A percentile compares a stretch with the other conserved stretches of the same genome.
Conservation (phyloP, 2,329 filamentous ascomycete genomes). For the Stachybotrys echinatus region DNA sequence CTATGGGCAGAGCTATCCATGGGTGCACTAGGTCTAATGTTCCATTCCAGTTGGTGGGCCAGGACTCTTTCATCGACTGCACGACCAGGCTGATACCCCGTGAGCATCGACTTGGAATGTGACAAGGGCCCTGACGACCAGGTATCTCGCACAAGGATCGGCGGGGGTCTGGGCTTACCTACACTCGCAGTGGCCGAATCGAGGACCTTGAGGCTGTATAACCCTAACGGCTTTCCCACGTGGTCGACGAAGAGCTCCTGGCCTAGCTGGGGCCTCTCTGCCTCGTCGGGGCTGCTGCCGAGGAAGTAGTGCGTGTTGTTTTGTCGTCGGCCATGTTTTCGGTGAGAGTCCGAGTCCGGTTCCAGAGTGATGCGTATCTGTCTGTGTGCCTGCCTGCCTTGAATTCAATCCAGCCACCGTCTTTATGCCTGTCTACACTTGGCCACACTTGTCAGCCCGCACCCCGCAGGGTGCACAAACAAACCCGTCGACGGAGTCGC, state of each 20-base stretch:
- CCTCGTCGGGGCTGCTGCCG: neutral
- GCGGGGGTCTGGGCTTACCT: neutral
- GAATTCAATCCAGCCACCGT: too few relatives aligned
- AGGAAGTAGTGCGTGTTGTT: constrained; percentile 1
- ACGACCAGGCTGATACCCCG: neutral
- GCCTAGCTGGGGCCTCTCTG: neutral
- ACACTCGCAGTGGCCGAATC: constrained; percentile 1
- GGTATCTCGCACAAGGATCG: too few relatives aligned
- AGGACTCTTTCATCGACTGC: constrained; percentile 1
- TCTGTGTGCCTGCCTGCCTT: too few relatives aligned
- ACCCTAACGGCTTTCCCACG: neutral
- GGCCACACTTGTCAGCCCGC: too few relatives aligned
- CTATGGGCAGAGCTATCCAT: neutral
- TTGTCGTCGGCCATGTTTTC: neutral
- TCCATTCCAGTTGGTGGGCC: neutral
- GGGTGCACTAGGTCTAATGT: neutral
- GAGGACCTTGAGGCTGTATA: neutral
- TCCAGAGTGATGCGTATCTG: too few relatives aligned
- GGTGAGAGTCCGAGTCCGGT: too few relatives aligned
- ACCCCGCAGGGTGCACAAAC: too few relatives aligned
- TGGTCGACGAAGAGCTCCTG: neutral
- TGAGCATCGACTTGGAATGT: too few relatives aligned
- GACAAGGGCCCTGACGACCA: too few relatives aligned
- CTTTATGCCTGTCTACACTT: too few relatives aligned
- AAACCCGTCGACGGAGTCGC: too few relatives aligned